Evolutionary conservation across 1,139 yeast species (phyloP), one percentile per base, ranked within the genome.

Genomic region (Kurtzmaniella quercitrusa): DNA sequence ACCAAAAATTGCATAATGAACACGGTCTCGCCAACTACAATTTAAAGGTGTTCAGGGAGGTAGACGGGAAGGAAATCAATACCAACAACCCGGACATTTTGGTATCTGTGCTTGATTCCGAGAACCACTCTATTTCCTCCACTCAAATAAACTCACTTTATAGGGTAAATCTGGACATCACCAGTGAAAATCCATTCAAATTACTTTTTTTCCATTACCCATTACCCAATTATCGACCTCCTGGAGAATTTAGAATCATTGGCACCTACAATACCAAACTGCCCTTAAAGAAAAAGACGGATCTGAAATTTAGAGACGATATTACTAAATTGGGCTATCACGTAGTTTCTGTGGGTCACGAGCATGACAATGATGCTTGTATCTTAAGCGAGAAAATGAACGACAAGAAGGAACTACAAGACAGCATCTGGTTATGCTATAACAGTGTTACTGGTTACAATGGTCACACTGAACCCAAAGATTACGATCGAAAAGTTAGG

Each of bases 321-420:
- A 63, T 72, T 27, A 53, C 64, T 31, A 59, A 59, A 43, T 60
- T 69, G 44, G 69, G 70, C 7, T 71, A 71, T 51, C 58, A 68
- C 38, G 80, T 67, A 0, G 66, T 77, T 12, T 66, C 76, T 14
- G 81, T 77, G 21, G 81, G 82, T 7, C 77, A 75, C 48, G 82
- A 78, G 50, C 81, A 77, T 53, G 76, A 70, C 38, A 78, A 77
- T 54, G 82, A 77, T 49, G 79, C 79, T 12, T 78, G 82, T 52
- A 57, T 75, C 23, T 43, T 61, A 17, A 58, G 60, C 43, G 57
- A 58, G 33, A 41, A 41, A 8, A 33, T 41, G 23, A 47, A 46
- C 16, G 49, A 50, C n/a, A 53, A 52, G 24, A 43, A 45, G 2
- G 48, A 47, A 10, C 46, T 41, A 3, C 49, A 52, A 19, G 39